A percentile compares a stretch with the other conserved stretches of the same genome.
phyloP scores from a whole-genome alignment of 2,329 filamentous ascomycete genomes.

The Dactylellina leptospora region DNA sequence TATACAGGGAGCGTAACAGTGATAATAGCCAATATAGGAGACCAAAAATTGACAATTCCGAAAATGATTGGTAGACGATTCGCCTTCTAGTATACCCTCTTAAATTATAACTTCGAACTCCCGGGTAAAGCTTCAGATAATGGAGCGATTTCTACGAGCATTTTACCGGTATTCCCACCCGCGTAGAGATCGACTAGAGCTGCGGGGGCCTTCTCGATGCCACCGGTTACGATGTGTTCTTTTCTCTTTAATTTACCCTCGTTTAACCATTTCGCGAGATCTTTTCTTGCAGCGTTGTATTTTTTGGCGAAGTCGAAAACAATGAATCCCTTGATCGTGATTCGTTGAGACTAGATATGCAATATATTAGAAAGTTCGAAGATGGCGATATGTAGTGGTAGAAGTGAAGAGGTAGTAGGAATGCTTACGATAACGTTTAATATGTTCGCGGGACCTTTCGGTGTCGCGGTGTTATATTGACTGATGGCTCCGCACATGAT shows the following conservation, averaged over 20 bases:
- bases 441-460: constrained; percentile 64
- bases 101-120: constrained; percentile 31
- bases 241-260: constrained; percentile 77
- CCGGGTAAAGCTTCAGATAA: constrained; percentile 33
- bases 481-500: constrained; percentile 77
- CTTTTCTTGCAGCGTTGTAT: constrained; percentile 68
- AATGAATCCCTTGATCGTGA: constrained; percentile 76
- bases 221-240: constrained; percentile 76
- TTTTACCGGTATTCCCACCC: constrained; percentile 75
- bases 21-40: constrained; percentile 4
- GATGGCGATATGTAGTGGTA: no score
- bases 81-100: not conserved
- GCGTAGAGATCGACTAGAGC: constrained; percentile 72
- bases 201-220: constrained; percentile 70
- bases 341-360: constrained; percentile 63
- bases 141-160: constrained; percentile 64
- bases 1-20: not conserved
- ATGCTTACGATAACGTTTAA: constrained; percentile 48
- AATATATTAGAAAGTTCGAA: constrained; percentile 60
- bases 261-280: constrained; percentile 73
- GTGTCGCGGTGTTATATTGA: constrained; percentile 71
- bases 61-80: constrained; percentile 2
- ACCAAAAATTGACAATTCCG: not conserved
- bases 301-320: constrained; percentile 73
- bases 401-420: no score